phyloP scores from a whole-genome alignment of 768 basidiomycete genomes.

The Suillus luteus region DNA sequence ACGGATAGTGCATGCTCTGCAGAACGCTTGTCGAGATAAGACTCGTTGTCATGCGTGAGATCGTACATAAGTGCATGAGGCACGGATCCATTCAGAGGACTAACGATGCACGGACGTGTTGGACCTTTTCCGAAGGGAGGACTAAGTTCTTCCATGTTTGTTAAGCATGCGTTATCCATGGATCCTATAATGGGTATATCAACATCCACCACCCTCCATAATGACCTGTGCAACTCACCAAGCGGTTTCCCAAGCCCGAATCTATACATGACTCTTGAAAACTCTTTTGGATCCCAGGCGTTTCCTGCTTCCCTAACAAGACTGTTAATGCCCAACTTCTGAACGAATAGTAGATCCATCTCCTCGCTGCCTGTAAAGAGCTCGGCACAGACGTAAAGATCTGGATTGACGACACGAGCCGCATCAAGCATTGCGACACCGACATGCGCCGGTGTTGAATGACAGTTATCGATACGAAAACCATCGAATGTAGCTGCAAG shows the following conservation, averaged over 20 bases:
- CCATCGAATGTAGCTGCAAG: slow-evolving; percentile 90
- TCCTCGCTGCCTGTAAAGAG: slow-evolving; percentile 96
- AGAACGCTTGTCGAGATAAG: slow-evolving; percentile 84
- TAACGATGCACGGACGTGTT: slow-evolving; percentile 69
- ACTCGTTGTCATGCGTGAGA: slow-evolving; percentile 97
- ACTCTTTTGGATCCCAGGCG: slow-evolving; percentile 84
- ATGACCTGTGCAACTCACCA: slow-evolving; percentile 46
- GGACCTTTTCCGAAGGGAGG: slow-evolving; percentile 86
- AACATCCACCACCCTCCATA: background rate
- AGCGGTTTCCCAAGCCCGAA: slow-evolving; percentile 94
- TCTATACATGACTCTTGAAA: slow-evolving; percentile 84
- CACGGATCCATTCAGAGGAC: slow-evolving; percentile 77
- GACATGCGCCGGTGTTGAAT: slow-evolving; percentile 96
- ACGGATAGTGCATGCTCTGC: slow-evolving; percentile 96
- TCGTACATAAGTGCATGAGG: slow-evolving; percentile 97
- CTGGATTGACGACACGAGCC: slow-evolving; percentile 83
- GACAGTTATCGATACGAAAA: slow-evolving; percentile 98
- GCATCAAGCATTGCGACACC: slow-evolving; percentile 94
- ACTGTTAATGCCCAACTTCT: slow-evolving; percentile 90
- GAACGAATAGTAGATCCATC: slow-evolving; percentile 90
- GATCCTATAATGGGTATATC: slow-evolving; percentile 55
- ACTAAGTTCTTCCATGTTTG: slow-evolving; percentile 71
- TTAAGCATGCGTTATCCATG: slow-evolving; percentile 89
- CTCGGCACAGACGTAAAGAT: slow-evolving; percentile 97
- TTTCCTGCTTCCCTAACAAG: slow-evolving; percentile 95